Evolutionary conservation across 441 rosid species (phyloP).

Genomic region (Populus hybrid): DNA sequence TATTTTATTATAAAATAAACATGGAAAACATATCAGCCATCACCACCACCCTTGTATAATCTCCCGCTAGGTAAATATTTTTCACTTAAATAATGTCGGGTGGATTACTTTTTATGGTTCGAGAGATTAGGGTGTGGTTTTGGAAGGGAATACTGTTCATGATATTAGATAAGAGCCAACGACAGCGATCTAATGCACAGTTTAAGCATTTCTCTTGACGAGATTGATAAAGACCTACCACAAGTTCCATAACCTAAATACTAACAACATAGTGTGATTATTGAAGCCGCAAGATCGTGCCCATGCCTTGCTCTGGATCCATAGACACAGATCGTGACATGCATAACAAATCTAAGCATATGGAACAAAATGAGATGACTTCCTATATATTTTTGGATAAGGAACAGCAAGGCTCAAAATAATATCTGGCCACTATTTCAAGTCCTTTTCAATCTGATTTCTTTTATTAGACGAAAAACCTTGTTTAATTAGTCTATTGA

Average conservation of each 20-base stretch:
- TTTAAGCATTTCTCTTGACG: conserved; percentile 14
- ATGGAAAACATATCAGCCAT: too few relatives aligned
- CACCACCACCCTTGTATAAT: too few relatives aligned
- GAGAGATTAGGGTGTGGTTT: too few relatives aligned
- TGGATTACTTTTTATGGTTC: too few relatives aligned
- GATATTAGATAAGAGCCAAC: conserved; percentile 17
- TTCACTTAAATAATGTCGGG: too few relatives aligned
- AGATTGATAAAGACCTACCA: conserved; percentile 27
- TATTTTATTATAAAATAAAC: too few relatives aligned
- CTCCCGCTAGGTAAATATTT: too few relatives aligned
- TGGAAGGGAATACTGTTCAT: too few relatives aligned
- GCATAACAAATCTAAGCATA: conserved; percentile 9
- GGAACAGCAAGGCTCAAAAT: conserved; percentile 10
- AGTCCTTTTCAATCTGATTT: conserved; percentile 15
- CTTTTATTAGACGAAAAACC: not conserved
- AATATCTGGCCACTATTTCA: not conserved
- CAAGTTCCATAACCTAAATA: not conserved
- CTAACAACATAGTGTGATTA: not conserved
- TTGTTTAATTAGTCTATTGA: not conserved
- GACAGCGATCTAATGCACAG: conserved; percentile 22
- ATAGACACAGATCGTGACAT: conserved; percentile 24
- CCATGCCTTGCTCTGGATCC: not conserved
- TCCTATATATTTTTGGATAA: conserved; percentile 24
- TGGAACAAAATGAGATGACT: conserved; percentile 13
- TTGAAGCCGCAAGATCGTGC: conserved; percentile 18